Base-by-base conservation (phyloP, 1,284 basidiomycete species). In the Inonotus hispidus region DNA sequence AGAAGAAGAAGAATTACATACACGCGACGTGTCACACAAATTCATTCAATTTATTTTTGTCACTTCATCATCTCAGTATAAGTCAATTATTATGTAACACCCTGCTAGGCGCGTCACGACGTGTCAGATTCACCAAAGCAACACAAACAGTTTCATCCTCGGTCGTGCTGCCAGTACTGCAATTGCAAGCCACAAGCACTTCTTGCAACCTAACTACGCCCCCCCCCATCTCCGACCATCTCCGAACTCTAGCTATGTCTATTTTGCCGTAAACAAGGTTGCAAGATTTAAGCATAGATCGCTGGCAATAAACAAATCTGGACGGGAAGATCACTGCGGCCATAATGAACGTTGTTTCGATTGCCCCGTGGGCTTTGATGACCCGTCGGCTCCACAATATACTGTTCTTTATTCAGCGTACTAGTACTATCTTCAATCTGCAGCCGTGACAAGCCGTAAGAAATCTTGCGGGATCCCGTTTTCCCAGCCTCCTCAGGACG, bases 1-100 rank as follows among this genome's bases (percentile, higher is more conserved):
- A 21, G 21, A n/a, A 39, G 38, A n/a, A 39, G 11, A n/a, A 11
- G 45, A 47, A 47, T n/a, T 21, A 47, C 45, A 23, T 35, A 35
- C 50, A 52, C 50, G 32, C 50, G 50, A 52, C 50, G 50, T 52
- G 50, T 52, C 50, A 52, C 50, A 52, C 13, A 32, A 16, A 29
- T 52, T 52, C 39, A 14, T 16, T 27, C 25, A 35, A 52, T 27
- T 52, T 52, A 52, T 52, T 52, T 52, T 23, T 25, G 4, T 47
- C 46, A 23, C 5, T 32, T 35, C 41, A 16, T 43, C 16, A 43
- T 43, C 14, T 43, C 13, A 21, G 4, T 5, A 21, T 8, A 32
- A 32, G 32, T 32, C 32, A 32, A 49, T 8, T 29, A 49, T 52
- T 52, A 52, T 35, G 29, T 52, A 52, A 52, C 13, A 43, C 27